Evolutionary conservation across 345 rosid genomes (phyloP).

Genomic region (Clarkia xantiana): DNA sequence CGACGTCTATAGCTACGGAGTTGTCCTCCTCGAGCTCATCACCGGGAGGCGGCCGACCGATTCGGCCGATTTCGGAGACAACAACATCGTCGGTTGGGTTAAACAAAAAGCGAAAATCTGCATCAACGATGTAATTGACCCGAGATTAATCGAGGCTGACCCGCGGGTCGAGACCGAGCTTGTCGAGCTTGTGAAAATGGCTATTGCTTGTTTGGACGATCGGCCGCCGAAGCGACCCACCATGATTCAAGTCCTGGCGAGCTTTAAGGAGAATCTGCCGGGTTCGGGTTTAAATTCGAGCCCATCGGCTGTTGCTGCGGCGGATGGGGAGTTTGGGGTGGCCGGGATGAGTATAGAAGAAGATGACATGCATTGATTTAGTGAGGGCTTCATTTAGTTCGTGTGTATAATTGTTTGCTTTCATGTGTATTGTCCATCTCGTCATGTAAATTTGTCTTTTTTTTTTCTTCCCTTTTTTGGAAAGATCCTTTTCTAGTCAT

Average conservation of each 20-base stretch:
- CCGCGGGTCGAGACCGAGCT: conserved; percentile 65
- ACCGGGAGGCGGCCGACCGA: conserved; percentile 89
- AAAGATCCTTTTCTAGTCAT: too few species aligned
- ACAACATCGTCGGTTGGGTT: conserved; percentile 97
- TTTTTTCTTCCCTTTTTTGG: too few species aligned
- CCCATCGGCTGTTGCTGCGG: conserved; percentile 35
- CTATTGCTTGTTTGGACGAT: conserved; percentile 77
- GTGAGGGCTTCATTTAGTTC: background rate
- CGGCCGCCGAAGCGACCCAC: conserved; percentile 54
- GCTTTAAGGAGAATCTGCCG: conserved; percentile 68
- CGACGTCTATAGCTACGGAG: conserved; percentile 93
- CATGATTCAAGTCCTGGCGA: conserved; percentile 68
- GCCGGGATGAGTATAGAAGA: conserved; percentile 76
- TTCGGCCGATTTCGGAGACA: conserved; percentile 91
- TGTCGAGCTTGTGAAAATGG: conserved; percentile 51
- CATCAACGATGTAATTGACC: conserved; percentile 73
- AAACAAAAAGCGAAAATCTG: conserved; percentile 55
- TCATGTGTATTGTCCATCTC: too few species aligned
- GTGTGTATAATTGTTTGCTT: too few species aligned
- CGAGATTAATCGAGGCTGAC: conserved; percentile 56
- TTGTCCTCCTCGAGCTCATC: conserved; percentile 74
- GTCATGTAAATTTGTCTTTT: too few species aligned
- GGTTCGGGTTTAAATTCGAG: conserved; percentile 68
- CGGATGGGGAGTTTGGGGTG: conserved; percentile 53
- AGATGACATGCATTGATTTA: conserved; percentile 38